Evolutionary conservation across 1,284 basidiomycete species (phyloP).

Genomic region (Apiotrichum gracile): DNA sequence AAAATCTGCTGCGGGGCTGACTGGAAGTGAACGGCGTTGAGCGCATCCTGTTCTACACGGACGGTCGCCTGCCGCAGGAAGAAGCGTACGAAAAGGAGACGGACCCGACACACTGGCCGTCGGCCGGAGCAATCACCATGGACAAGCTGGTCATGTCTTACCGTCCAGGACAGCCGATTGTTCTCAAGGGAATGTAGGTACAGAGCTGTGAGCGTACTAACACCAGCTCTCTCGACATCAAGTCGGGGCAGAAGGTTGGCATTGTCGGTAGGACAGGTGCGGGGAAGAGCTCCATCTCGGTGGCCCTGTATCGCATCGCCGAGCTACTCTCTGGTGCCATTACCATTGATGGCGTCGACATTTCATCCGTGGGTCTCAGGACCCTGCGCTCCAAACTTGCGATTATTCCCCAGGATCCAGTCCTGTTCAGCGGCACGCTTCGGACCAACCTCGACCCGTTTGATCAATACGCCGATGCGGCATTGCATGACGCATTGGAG

Average conservation of each 20-base stretch:
- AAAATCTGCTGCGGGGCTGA: background rate
- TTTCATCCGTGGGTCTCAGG: constrained; percentile 50
- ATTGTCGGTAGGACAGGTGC: constrained; percentile 51
- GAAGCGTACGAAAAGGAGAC: constrained; percentile 55
- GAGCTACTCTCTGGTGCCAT: constrained; percentile 48
- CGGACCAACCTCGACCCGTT: constrained; percentile 71
- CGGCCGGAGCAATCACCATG: constrained; percentile 33
- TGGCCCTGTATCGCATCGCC: constrained; percentile 50
- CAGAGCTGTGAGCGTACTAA: background rate
- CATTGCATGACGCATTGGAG: constrained; percentile 73
- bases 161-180: constrained; percentile 48
- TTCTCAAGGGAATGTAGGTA: constrained; percentile 49
- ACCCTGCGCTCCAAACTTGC: constrained; percentile 49
- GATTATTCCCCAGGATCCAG: constrained; percentile 81
- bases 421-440: constrained; percentile 55
- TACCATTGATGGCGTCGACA: constrained; percentile 48
- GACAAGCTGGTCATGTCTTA: constrained; percentile 47
- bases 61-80: constrained; percentile 56
- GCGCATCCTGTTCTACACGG: constrained; percentile 59
- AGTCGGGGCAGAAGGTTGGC: constrained; percentile 51
- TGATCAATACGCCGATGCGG: constrained; percentile 63
- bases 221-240: background rate
- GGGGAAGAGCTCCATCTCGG: constrained; percentile 57
- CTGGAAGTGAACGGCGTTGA: constrained; percentile 61
- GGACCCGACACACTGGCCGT: constrained; percentile 51